Evolutionary conservation across 345 rosid species (phyloP).

Genomic region (Turnera subulata): DNA sequence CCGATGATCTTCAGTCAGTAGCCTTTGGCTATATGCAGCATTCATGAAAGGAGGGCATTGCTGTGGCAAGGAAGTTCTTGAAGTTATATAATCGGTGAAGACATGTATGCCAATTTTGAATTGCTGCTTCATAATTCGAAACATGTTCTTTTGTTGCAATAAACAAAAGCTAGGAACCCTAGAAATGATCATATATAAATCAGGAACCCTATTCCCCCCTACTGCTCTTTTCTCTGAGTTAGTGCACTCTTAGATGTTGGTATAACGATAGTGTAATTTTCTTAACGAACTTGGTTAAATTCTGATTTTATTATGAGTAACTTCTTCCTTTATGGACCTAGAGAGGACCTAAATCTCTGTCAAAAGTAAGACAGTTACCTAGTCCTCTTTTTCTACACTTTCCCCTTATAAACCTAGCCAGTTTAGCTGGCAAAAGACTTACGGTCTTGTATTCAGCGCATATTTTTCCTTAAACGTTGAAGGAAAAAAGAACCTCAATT

Average conservation of each 20-base stretch:
- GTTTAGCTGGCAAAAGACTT: background rate
- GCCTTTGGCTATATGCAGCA: conserved; percentile 54
- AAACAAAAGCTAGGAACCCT: conserved; percentile 48
- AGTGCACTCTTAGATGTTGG: conserved; percentile 26
- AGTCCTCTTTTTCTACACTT: conserved; percentile 5
- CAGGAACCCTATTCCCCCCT: conserved; percentile 33
- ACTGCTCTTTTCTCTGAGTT: conserved; percentile 21
- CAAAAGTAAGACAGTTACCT: conserved; percentile 16
- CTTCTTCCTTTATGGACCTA: conserved; percentile 25
- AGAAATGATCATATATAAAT: conserved; percentile 23
- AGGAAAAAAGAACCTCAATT: no score
- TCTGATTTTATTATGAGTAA: conserved; percentile 18
- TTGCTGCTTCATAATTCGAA: conserved; percentile 35
- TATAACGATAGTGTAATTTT: conserved; percentile 16
- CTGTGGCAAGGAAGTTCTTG: background rate
- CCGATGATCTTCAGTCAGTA: conserved; percentile 59
- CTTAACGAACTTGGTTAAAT: conserved; percentile 14
- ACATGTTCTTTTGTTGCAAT: conserved; percentile 39
- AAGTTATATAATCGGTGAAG: conserved; percentile 30
- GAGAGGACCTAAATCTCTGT: conserved; percentile 23
- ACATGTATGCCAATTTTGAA: conserved; percentile 31
- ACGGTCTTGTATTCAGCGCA: background rate
- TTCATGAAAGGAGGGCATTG: conserved; percentile 29
- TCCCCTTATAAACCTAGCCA: conserved; percentile 3
- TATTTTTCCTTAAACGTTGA: background rate